phyloP scores from a whole-genome alignment of 2,329 filamentous ascomycete genomes.

The Pezizomycotina sp. region DNA sequence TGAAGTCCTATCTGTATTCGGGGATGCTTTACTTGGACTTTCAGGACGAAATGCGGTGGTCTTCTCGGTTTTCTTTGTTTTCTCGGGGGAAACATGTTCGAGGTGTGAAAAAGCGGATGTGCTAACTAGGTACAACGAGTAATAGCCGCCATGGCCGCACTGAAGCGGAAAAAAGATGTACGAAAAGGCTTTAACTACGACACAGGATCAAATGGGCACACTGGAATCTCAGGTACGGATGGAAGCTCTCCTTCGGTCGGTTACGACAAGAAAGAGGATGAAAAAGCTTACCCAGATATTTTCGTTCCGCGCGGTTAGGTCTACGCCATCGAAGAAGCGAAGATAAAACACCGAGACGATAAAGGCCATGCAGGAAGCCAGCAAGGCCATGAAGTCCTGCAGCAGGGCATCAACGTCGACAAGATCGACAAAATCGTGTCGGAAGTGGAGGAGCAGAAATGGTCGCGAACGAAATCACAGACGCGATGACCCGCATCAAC shows the following conservation, averaged over 20 bases:
- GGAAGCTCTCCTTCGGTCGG: not conserved
- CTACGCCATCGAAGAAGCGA: conserved; percentile 90
- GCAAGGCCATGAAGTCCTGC: conserved; percentile 79
- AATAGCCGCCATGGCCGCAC: conserved; percentile 71
- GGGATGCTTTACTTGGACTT: not conserved
- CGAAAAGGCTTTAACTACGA: conserved; percentile 83
- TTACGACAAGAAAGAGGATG: not conserved
- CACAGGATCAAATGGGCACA: conserved; percentile 71
- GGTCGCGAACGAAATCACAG: no score
- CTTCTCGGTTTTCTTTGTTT: no score
- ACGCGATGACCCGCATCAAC: no score
- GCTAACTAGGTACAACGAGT: not conserved
- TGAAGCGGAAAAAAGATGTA: conserved; percentile 90
- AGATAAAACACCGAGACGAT: conserved; percentile 97
- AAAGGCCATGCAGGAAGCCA: conserved; percentile 80
- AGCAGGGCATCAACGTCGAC: no score
- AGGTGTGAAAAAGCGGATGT: not conserved
- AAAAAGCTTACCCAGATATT: no score
- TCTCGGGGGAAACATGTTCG: no score
- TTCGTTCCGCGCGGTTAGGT: conserved; percentile 35
- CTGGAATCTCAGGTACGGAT: conserved; percentile 56
- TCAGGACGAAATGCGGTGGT: not conserved
- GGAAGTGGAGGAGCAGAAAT: no score
- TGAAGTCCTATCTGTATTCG: no score
- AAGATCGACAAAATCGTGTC: no score